Evolutionary conservation across 495 filamentous ascomycete genomes (phyloP).

Genomic region (Glarea lozoyensis): DNA sequence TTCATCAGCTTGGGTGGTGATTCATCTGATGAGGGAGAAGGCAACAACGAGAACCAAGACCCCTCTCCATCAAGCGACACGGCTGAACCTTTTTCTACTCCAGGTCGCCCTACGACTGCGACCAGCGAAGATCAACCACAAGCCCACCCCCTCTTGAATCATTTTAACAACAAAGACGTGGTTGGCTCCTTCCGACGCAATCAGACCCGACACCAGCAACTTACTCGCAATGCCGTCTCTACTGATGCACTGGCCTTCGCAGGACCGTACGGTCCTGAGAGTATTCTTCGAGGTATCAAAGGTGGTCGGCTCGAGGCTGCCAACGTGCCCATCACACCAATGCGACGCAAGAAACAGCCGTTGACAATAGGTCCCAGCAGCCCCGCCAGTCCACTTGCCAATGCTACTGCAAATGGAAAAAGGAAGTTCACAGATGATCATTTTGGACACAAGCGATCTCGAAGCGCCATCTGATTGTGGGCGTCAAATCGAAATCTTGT

Average conservation of each 20-base stretch:
- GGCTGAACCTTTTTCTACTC: slow-evolving; percentile 39
- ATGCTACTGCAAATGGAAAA: slow-evolving; percentile 32
- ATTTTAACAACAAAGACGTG: slow-evolving; percentile 53
- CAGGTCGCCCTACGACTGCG: slow-evolving; percentile 39
- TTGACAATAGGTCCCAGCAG: slow-evolving; percentile 25
- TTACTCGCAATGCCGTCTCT: slow-evolving; percentile 47
- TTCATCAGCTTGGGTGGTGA: slow-evolving; percentile 60
- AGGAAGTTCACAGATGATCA: slow-evolving; percentile 33
- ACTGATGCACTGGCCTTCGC: slow-evolving; percentile 42
- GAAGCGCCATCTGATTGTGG: slow-evolving; percentile 24
- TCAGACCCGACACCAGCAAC: slow-evolving; percentile 62
- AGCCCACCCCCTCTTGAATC: slow-evolving; percentile 49
- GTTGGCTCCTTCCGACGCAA: slow-evolving; percentile 75
- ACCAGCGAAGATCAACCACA: slow-evolving; percentile 43
- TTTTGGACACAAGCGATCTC: slow-evolving; percentile 38
- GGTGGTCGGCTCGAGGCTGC: slow-evolving; percentile 42
- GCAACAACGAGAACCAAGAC: slow-evolving; percentile 21
- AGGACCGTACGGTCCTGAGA: slow-evolving; percentile 39
- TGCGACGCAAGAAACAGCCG: slow-evolving; percentile 36
- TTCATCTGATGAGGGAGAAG: slow-evolving; percentile 45
- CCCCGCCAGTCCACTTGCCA: slow-evolving; percentile 29
- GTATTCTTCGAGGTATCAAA: slow-evolving; percentile 46
- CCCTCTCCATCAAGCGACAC: slow-evolving; percentile 25
- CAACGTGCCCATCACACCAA: slow-evolving; percentile 44
- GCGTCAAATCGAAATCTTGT: neutral